phyloP scores from a whole-genome alignment of 2,329 filamentous ascomycete genomes.

The Stagonosporopsis rhizophila region DNA sequence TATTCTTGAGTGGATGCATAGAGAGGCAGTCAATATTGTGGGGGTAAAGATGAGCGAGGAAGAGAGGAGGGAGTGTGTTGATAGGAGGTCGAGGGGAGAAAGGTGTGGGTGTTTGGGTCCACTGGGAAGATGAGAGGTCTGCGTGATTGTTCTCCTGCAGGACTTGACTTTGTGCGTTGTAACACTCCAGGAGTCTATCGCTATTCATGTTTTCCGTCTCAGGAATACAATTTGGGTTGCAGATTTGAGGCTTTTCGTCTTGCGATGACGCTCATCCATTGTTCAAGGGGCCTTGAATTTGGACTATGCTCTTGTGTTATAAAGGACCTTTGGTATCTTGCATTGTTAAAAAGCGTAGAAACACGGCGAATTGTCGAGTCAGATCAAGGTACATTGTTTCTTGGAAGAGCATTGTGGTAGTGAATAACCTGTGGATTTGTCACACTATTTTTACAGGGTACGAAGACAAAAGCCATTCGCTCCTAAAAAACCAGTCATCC shows the following conservation, averaged over 20 bases:
- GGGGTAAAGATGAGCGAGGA: background rate
- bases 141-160: background rate
- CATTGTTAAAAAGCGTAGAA: background rate
- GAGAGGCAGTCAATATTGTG: background rate
- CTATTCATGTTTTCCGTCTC: no score
- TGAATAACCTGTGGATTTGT: background rate
- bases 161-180: no score
- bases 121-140: background rate
- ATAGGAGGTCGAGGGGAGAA: background rate
- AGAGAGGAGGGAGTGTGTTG: background rate
- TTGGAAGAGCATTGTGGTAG: background rate
- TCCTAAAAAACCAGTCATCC: background rate
- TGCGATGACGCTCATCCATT: no score
- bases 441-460: background rate
- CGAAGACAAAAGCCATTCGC: background rate
- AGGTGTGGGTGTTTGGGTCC: constrained; percentile 3
- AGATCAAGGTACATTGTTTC: background rate
- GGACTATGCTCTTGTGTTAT: background rate
- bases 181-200: no score
- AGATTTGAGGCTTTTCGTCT: no score
- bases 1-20: background rate
- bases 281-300: no score
- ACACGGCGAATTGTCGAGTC: background rate
- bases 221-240: background rate
- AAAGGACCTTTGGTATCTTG: background rate